Conservation (phyloP, 2,329 filamentous ascomycete genomes). For the Neonectria magnoliae region DNA sequence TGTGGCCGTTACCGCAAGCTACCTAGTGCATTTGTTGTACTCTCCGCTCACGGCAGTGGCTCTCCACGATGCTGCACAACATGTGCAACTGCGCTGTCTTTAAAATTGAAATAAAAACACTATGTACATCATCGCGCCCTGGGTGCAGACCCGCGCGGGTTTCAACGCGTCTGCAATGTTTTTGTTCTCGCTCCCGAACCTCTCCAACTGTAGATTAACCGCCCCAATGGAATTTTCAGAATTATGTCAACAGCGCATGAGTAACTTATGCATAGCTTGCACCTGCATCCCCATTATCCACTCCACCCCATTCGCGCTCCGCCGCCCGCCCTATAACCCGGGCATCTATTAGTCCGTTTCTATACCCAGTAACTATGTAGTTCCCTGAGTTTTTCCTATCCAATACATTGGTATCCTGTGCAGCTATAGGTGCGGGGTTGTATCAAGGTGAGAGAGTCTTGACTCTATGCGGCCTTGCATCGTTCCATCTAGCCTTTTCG, state of each 20-base stretch:
- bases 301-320: neutral
- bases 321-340: neutral
- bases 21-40: conserved; percentile 3
- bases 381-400: neutral
- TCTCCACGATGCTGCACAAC: conserved; percentile 4
- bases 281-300: neutral
- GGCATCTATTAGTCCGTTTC: neutral
- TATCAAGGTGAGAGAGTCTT: neutral
- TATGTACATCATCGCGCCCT: conserved; percentile 1
- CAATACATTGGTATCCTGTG: conserved; percentile 1
- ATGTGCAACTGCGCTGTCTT: conserved; percentile 12
- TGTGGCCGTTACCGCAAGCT: neutral
- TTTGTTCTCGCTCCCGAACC: neutral
- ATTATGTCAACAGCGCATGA: conserved; percentile 1
- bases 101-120: neutral
- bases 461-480: neutral
- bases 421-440: conserved; percentile 11
- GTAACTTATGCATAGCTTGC: neutral
- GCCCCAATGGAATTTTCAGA: neutral
- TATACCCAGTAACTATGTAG: neutral
- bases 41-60: conserved; percentile 6
- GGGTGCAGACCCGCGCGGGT: neutral
- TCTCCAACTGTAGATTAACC: neutral
- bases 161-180: conserved; percentile 1
- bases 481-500: conserved; percentile 4